Base-by-base conservation (phyloP, 1,139 yeast species). In the Hansenula lynferdii region DNA sequence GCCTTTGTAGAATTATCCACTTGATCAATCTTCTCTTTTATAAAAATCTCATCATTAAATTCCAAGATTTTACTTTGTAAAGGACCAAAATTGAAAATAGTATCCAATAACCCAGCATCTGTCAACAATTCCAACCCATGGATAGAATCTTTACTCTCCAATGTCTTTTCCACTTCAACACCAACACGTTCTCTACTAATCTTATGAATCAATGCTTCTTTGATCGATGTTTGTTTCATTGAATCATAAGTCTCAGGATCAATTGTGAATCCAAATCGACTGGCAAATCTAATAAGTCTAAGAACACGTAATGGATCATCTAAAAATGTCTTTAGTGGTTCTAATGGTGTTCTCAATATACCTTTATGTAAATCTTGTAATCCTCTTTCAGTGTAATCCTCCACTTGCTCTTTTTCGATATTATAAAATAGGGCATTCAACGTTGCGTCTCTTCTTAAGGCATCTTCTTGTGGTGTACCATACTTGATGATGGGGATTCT, bases 241-340 rank as follows among this genome's bases (percentile, higher is more conserved):
- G 92, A 86, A 3, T 61, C 53, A 28, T 77, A 61, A 0, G 94
- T 79, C 1, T 69, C 72, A 0, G 61, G 50, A 10, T 81, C 95
- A 30, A 92, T 71, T 1, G 53, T 51, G 54, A 90, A 94, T 38
- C 78, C 70, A 54, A 84, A 87, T 39, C 87, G 76, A 33, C 89
- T 72, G 0, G 96, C 94, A 67, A 92, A 92, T 47, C 99, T 65
- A 20, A 92, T 75, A 41, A 92, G 64, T 45, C 99, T 70, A 42
- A 92, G 62, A 2, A 92, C 94, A 43, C 98, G 71, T 43, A 92
- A 69, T 0, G 99, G 99, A 58, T 92, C 99, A 57, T 92, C 98
- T 38, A 81, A 59, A 54, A 92, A 92, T 0, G 99, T 92, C 53
- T 83, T 78, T 34, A 71, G 60, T 3, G 98, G 96, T 14, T 77